Base-by-base conservation (phyloP, 164 flowering plant species). In the Sedum album region DNA sequence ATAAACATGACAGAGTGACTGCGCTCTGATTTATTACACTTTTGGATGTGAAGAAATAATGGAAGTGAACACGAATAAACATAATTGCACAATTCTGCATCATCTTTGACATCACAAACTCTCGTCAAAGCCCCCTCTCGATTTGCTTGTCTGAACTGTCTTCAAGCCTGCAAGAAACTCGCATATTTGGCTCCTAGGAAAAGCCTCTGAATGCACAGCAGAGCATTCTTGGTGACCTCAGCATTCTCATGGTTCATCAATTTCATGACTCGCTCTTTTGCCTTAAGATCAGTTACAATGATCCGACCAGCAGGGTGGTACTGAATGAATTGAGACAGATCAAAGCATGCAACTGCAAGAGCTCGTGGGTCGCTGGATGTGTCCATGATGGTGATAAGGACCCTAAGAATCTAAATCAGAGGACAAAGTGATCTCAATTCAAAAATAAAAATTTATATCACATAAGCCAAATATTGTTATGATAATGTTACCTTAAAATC, bases 111-210 rank as follows among this genome's bases (percentile, higher is more conserved):
- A 33, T 61, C 28, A 28, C 65, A 61, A 61, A 33, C 36, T 38
- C 31, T 42, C 42, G 13, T 39, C 42, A 39, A 39, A 39, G 20
- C 11, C 17, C 42, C 38, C 41, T 26, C 6, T 5, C 36, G 14
- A 25, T 5, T 15, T 10, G 20, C 9, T 23, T 33, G 4, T 11
- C 23, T 62, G 28, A 68, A n/a, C n/a, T 35, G 26, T 42, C 15
- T 66, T 71, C 63, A 93, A 44, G 73, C 87, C 79, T 90, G 98
- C 86, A 93, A 79, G 79, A 93, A 93, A 84, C 98, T 91, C 0
- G 98, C 94, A 66, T 93, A 93, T 79, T 91, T 93, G 71, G 98
- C 83, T 26, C 98, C 98, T 11, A 93, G 83, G 83, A 93, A 88
- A 36, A 93, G 97, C 89, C 97, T 89, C 70, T 93, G 98, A 25